Percentiles rank a stretch among this genome's conserved stretches.
These are phyloP conservation scores for Closterium sp. DNA, from an alignment of 139 green algal genomes.

Conservation along the genomic window DNA sequence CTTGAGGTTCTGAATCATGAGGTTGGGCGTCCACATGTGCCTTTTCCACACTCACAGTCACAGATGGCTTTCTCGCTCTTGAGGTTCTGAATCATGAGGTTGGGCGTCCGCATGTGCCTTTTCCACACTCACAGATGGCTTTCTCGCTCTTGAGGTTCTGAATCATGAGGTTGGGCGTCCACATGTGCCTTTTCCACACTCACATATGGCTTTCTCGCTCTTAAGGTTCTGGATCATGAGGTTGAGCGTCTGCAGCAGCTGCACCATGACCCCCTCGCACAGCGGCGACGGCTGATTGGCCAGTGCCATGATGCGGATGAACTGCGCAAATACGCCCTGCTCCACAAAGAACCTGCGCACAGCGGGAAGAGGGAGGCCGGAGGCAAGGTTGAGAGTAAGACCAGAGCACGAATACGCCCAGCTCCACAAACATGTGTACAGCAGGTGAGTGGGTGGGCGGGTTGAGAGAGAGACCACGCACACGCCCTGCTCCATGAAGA, in stretches of 20 bases:
- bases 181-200: conserved; percentile 24
- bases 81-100: conserved; percentile 96
- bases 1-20: too few relatives aligned
- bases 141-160: conserved; percentile 90
- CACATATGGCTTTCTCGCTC: conserved; percentile 78
- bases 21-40: too few relatives aligned
- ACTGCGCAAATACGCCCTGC: conserved; percentile 85
- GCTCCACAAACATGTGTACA: conserved; percentile 94
- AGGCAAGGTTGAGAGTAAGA: neutral
- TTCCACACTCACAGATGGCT: conserved; percentile 64
- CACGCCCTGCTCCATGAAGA: conserved; percentile 91
- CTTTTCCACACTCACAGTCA: too few relatives aligned
- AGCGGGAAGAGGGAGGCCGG: neutral
- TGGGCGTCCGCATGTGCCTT: conserved; percentile 65
- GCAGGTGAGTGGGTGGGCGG: too few relatives aligned
- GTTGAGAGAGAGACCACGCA: too few relatives aligned
- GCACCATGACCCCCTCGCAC: conserved; percentile 75
- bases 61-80: conserved; percentile 78
- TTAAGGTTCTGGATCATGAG: conserved; percentile 97
- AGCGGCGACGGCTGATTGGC: conserved; percentile 65
- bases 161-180: conserved; percentile 90
- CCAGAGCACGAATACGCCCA: conserved; percentile 74
- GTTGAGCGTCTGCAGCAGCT: conserved; percentile 73
- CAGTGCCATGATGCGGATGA: conserved; percentile 75
- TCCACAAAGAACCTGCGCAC: conserved; percentile 84